Evolutionary conservation across 1,139 yeast species (phyloP).

Genomic region (Tardiomyces blankii): DNA sequence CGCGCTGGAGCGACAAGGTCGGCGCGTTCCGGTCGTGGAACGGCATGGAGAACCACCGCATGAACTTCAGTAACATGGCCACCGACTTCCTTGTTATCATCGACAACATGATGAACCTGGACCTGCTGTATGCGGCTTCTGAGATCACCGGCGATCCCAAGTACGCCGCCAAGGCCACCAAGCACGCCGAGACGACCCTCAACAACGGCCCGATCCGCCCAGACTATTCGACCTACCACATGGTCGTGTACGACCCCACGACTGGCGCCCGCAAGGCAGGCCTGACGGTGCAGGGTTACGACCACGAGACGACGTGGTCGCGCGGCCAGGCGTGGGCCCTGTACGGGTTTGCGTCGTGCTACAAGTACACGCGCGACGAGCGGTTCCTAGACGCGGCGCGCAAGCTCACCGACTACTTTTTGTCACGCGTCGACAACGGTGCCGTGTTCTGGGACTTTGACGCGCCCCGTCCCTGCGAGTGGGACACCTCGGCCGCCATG

Average conservation of each 20-base stretch:
- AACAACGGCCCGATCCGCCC: constrained; percentile 16
- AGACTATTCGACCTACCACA: constrained; percentile 21
- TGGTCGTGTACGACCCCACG: constrained; percentile 17
- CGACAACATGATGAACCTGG: constrained; percentile 26
- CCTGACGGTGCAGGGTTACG: constrained; percentile 22
- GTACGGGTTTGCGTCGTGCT: constrained; percentile 20
- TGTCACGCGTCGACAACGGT: constrained; percentile 19
- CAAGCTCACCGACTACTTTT: constrained; percentile 15
- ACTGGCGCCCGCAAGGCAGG: constrained; percentile 17
- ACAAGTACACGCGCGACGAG: constrained; percentile 17
- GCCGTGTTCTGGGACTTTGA: constrained; percentile 25
- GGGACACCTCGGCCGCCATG: constrained; percentile 24
- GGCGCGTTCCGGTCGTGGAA: constrained; percentile 24
- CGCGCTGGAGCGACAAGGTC: constrained; percentile 18
- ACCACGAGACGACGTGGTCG: constrained; percentile 22
- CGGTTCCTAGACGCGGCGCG: constrained; percentile 20
- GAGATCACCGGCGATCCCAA: constrained; percentile 19
- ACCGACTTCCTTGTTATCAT: constrained; percentile 22
- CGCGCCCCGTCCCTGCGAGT: constrained; percentile 19
- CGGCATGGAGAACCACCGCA: constrained; percentile 10
- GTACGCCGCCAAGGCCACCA: constrained; percentile 21
- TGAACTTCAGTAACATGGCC: constrained; percentile 11
- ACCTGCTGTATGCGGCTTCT: constrained; percentile 21
- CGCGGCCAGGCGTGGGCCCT: constrained; percentile 12
- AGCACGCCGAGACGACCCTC: constrained; percentile 22